Conservation (phyloP, 106 monocot genomes). For the Posidonia australis region DNA sequence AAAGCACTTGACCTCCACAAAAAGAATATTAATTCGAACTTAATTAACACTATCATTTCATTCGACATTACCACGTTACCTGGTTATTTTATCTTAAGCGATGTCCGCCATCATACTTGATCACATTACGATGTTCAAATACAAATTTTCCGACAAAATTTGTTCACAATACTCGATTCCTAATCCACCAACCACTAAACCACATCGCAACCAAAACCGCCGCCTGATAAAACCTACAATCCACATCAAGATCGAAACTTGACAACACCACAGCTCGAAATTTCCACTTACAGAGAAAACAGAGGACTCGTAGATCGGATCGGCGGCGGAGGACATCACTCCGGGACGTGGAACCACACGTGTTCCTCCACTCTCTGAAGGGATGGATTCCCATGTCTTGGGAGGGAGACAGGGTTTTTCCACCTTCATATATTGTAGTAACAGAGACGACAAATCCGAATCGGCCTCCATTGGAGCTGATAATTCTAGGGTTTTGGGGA, state of each 20-base stretch:
- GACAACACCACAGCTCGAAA: neutral
- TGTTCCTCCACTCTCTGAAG: conserved; percentile 35
- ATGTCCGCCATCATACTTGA: neutral
- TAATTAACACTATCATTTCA: no score
- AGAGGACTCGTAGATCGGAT: conserved; percentile 23
- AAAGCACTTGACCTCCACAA: neutral
- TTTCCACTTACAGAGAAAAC: conserved; percentile 42
- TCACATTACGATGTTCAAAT: neutral
- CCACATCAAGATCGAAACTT: no score
- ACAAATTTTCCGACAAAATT: no score
- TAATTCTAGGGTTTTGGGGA: no score
- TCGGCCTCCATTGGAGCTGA: no score
- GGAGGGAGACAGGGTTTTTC: conserved; percentile 18
- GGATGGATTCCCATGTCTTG: conserved; percentile 61
- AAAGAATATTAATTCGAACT: no score
- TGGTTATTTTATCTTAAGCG: neutral
- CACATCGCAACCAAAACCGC: no score
- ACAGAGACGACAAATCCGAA: no score
- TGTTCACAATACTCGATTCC: neutral
- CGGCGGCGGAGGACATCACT: neutral
- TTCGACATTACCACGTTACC: neutral
- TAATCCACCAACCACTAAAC: neutral
- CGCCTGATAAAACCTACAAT: no score
- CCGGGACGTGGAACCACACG: no score
- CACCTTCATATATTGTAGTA: no score